Conservation (phyloP, 2,329 filamentous ascomycete genomes). For the Gnomoniopsis smithogilvyi region DNA sequence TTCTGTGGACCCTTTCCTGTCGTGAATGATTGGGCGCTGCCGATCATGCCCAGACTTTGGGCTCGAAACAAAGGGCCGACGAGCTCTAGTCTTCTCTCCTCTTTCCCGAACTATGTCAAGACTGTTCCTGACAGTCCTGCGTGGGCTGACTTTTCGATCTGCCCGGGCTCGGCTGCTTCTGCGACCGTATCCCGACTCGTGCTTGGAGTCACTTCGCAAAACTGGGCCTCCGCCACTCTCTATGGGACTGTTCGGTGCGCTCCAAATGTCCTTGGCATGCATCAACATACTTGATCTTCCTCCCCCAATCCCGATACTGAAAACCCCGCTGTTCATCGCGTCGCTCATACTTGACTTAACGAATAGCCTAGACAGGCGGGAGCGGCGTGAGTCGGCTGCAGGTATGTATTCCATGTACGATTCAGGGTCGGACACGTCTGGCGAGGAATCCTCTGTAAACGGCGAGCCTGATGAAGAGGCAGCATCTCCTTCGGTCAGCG, state of each 20-base stretch:
- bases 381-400: not conserved
- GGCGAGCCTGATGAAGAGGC: not conserved
- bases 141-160: not conserved
- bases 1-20: not conserved
- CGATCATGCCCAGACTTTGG: not conserved
- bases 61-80: not conserved
- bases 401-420: not conserved
- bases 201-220: not conserved
- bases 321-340: conserved; percentile 4
- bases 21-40: not conserved
- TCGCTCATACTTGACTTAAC: not conserved
- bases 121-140: conserved; percentile 1
- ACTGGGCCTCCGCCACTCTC: not conserved
- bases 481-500: conserved; percentile 20
- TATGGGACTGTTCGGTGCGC: not conserved
- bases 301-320: conserved; percentile 9
- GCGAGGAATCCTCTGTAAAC: not conserved
- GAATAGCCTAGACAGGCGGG: conserved; percentile 7
- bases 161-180: not conserved
- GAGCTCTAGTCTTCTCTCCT: conserved; percentile 9
- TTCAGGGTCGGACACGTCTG: not conserved
- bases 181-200: not conserved
- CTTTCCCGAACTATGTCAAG: conserved; percentile 14
- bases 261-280: not conserved
- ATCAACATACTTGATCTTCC: conserved; percentile 1